A percentile compares a stretch with the other conserved stretches of the same genome.
Conservation (phyloP, 2,329 filamentous ascomycete species). For the Neopestalotiopsis rosae region DNA sequence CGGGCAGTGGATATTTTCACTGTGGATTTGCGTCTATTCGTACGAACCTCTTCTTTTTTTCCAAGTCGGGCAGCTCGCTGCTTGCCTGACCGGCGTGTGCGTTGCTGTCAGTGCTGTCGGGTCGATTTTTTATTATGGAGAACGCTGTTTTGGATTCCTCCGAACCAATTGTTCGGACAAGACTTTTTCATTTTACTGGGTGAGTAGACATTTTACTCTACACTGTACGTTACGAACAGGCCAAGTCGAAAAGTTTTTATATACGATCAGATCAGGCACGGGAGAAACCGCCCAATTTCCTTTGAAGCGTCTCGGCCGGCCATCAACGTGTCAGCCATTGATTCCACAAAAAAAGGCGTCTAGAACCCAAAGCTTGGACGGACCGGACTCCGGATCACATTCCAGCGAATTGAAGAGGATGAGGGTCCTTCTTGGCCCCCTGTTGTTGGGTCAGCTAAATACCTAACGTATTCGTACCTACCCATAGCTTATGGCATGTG, state of each 20-base stretch:
- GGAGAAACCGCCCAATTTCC: neutral
- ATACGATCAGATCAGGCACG: neutral
- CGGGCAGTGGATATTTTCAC: neutral
- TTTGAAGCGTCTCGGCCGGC: neutral
- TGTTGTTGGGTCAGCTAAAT: slow-evolving; percentile 9
- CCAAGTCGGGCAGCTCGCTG: too few relatives aligned
- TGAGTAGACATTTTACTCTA: neutral
- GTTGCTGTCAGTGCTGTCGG: neutral
- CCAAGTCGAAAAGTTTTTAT: too few relatives aligned
- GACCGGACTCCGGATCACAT: neutral
- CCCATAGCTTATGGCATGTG: neutral
- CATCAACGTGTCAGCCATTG: slow-evolving; percentile 20
- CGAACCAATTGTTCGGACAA: neutral
- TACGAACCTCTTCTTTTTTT: neutral
- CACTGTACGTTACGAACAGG: too few relatives aligned
- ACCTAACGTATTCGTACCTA: neutral
- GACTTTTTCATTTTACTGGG: neutral
- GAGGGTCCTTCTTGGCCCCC: neutral
- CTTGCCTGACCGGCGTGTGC: neutral
- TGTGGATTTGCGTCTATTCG: neutral
- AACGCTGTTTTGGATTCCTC: neutral
- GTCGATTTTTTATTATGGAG: neutral
- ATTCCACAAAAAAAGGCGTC: slow-evolving; percentile 16
- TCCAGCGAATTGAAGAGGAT: neutral
- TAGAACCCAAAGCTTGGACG: neutral